These are phyloP conservation scores for Micromonas pusilla DNA, from an alignment of 139 green algal species.

Conservation along the genomic window DNA sequence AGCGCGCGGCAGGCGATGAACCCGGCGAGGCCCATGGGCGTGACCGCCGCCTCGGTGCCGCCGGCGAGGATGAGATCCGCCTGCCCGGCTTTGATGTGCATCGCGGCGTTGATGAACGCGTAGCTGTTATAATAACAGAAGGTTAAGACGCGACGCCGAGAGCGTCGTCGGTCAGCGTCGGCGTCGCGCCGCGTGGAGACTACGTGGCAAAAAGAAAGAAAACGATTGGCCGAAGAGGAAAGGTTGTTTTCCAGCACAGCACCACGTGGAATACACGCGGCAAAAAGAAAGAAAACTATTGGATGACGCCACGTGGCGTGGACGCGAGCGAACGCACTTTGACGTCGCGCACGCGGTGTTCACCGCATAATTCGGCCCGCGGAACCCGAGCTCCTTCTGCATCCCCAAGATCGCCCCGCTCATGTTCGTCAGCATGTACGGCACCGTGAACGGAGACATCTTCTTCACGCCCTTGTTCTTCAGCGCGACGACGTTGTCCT, in stretches of 20 bases:
- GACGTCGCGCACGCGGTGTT: slow-evolving; percentile 83
- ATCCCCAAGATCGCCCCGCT: slow-evolving; percentile 67
- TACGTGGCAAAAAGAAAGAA: too few relatives aligned
- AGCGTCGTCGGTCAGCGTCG: too few relatives aligned
- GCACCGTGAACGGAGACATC: slow-evolving; percentile 87
- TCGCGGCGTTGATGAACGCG: slow-evolving; percentile 75
- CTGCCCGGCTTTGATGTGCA: slow-evolving; percentile 75
- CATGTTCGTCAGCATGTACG: slow-evolving; percentile 78
- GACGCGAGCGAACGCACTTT: too few relatives aligned
- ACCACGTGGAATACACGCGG: too few relatives aligned
- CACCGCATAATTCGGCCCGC: slow-evolving; percentile 80
- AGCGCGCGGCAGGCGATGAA: slow-evolving; percentile 74
- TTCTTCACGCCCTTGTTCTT: slow-evolving; percentile 39
- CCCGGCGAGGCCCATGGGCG: slow-evolving; percentile 63
- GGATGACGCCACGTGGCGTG: too few relatives aligned
- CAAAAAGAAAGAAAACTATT: too few relatives aligned
- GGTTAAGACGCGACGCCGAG: too few relatives aligned
- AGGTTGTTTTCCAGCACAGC: too few relatives aligned
- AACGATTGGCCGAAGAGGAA: too few relatives aligned
- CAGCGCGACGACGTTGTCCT: slow-evolving; percentile 42
- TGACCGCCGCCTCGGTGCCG: slow-evolving; percentile 54
- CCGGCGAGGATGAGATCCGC: slow-evolving; percentile 35
- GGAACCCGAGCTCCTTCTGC: slow-evolving; percentile 67
- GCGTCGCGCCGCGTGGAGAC: too few relatives aligned
- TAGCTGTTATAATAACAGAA: too few relatives aligned